These are phyloP conservation scores for Globisporangium cederbergense DNA, from an alignment of 352 stramenopile species.

Conservation along the genomic window DNA sequence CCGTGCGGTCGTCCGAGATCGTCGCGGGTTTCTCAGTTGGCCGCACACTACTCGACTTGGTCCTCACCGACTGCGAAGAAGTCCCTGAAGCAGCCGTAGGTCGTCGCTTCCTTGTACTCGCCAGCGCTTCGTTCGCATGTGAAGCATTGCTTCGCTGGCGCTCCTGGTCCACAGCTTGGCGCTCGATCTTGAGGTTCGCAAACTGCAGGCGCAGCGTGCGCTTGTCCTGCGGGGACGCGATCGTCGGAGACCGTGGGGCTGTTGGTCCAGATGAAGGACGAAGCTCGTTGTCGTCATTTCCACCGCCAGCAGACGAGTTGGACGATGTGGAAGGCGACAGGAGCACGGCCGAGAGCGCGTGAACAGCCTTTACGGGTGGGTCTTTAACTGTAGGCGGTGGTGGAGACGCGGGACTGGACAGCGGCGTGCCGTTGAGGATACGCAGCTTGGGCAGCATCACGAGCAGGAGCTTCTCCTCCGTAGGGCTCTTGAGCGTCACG, in stretches of 20 bases:
- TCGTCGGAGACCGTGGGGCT: background rate
- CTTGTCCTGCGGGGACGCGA: slow-evolving; percentile 34
- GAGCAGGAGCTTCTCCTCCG: slow-evolving; percentile 49
- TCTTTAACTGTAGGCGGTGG: slow-evolving; percentile 16
- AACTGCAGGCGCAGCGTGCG: slow-evolving; percentile 31
- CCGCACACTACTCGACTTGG: slow-evolving; percentile 36
- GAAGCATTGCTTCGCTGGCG: background rate
- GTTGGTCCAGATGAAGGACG: background rate
- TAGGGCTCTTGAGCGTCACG: slow-evolving; percentile 39
- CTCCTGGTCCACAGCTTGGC: slow-evolving; percentile 1
- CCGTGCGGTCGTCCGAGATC: slow-evolving; percentile 60
- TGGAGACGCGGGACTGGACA: slow-evolving; percentile 12
- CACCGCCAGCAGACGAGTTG: slow-evolving; percentile 13
- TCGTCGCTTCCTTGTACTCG: background rate
- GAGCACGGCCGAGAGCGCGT: slow-evolving; percentile 7
- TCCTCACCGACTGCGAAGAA: background rate
- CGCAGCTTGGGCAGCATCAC: slow-evolving; percentile 53
- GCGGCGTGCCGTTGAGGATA: slow-evolving; percentile 55
- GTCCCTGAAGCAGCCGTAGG: background rate
- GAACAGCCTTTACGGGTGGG: slow-evolving; percentile 14
- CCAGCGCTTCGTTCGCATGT: background rate
- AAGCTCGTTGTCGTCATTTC: background rate
- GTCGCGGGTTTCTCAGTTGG: slow-evolving; percentile 41
- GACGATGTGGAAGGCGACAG: slow-evolving; percentile 13
- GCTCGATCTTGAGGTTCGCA: slow-evolving; percentile 17